A percentile compares a stretch with the other conserved stretches of the same genome.
Evolutionary conservation across 2,329 filamentous ascomycete species (phyloP).

Genomic region (Trichoderma citrinoviride): DNA sequence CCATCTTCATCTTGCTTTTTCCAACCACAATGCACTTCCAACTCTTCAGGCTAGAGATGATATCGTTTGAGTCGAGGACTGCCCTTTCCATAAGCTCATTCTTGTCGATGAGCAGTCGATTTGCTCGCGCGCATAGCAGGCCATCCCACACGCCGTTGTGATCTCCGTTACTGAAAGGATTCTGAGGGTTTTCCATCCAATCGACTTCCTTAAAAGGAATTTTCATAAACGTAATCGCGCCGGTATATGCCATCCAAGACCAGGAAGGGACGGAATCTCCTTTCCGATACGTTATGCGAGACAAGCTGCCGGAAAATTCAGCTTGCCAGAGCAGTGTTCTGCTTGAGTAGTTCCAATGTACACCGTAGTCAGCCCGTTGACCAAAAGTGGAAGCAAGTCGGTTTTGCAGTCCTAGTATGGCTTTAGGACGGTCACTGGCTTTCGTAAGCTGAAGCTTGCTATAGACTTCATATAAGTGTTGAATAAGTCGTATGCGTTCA

Average conservation of each 20-base stretch:
- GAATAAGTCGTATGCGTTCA: background rate
- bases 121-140: background rate
- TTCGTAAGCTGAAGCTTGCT: background rate
- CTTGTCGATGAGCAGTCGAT: background rate
- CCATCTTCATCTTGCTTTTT: background rate
- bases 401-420: background rate
- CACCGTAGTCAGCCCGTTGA: background rate
- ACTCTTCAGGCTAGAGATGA: fast-evolving
- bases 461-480: background rate
- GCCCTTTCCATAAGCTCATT: background rate
- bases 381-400: background rate
- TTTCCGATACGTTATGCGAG: background rate
- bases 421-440: background rate
- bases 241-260: conserved; percentile 2
- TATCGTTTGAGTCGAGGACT: background rate
- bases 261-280: background rate
- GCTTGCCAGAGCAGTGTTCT: background rate
- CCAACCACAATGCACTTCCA: background rate
- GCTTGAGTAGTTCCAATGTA: background rate
- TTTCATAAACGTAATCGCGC: background rate
- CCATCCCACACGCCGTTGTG: background rate
- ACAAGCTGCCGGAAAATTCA: background rate
- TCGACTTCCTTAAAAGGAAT: background rate
- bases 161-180: background rate
- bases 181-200: background rate